phyloP scores from a whole-genome alignment of 1,139 yeast species.

The Geotrichum phurueaensis region DNA sequence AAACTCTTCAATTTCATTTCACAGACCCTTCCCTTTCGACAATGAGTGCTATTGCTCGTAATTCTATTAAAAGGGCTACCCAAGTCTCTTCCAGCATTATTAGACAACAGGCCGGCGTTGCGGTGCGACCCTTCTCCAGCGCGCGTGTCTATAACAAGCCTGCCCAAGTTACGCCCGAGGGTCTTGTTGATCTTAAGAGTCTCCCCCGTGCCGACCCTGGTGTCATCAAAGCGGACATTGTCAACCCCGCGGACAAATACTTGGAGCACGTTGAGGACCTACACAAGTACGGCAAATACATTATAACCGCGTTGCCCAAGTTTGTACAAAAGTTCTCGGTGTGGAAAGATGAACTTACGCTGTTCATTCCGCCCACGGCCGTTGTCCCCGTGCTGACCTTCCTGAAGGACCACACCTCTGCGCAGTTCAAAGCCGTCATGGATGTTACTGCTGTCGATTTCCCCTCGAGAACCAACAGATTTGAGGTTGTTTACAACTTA shows the following conservation, averaged over 20 bases:
- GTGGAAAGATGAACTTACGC: slow-evolving; percentile 83
- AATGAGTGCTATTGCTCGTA: slow-evolving; percentile 15
- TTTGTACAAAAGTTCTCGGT: slow-evolving; percentile 78
- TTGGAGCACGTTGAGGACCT: slow-evolving; percentile 63
- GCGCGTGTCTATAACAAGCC: slow-evolving; percentile 14
- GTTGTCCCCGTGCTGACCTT: slow-evolving; percentile 64
- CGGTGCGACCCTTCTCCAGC: slow-evolving; percentile 12
- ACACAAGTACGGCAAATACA: slow-evolving; percentile 76
- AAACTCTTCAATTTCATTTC: not conserved
- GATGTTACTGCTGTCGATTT: slow-evolving; percentile 85
- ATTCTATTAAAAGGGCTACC: slow-evolving; percentile 5
- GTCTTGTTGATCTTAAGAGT: slow-evolving; percentile 29
- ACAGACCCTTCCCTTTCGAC: not conserved
- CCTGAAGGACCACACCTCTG: slow-evolving; percentile 70
- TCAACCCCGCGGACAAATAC: slow-evolving; percentile 75
- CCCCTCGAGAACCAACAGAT: slow-evolving; percentile 77
- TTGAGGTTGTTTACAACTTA: slow-evolving; percentile 80
- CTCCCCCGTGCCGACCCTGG: slow-evolving; percentile 37
- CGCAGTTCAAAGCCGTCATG: slow-evolving; percentile 72
- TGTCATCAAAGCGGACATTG: slow-evolving; percentile 50
- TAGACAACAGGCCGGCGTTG: not conserved
- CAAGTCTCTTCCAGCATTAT: slow-evolving; percentile 1
- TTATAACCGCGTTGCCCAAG: slow-evolving; percentile 76
- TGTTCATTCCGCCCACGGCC: slow-evolving; percentile 73
- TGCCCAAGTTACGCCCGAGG: slow-evolving; percentile 32